A percentile compares a stretch with the other conserved stretches of the same genome.
phyloP scores from a whole-genome alignment of 148 eudicot species.

The Fagopyrum esculentum region DNA sequence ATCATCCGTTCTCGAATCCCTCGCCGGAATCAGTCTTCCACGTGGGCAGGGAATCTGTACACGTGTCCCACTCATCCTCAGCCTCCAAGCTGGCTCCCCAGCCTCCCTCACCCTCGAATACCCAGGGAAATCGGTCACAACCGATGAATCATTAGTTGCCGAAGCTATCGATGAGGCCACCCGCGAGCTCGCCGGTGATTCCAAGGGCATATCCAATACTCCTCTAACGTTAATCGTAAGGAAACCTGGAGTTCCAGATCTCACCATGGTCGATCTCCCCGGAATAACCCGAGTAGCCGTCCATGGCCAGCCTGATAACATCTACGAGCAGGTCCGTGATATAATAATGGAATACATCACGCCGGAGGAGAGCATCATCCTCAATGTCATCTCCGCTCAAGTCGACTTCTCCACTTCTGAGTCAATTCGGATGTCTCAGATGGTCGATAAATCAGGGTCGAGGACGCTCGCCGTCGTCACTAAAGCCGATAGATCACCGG shows the following conservation, averaged over 20 bases:
- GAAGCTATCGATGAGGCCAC: background rate
- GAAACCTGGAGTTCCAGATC: slow-evolving; percentile 2
- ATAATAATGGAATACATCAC: background rate
- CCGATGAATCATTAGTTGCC: background rate
- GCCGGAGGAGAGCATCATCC: slow-evolving; percentile 7
- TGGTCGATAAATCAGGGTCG: background rate
- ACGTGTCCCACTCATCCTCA: background rate
- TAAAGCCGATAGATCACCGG: background rate
- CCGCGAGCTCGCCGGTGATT: background rate
- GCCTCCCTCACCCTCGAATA: background rate
- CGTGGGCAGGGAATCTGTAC: slow-evolving; percentile 7
- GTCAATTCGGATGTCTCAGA: background rate
- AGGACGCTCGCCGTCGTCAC: slow-evolving; percentile 2
- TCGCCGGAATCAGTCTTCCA: background rate
- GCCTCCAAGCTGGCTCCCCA: background rate
- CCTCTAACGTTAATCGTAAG: background rate
- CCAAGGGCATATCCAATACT: background rate
- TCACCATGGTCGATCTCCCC: slow-evolving; percentile 16
- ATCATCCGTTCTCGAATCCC: background rate
- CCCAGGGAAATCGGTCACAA: background rate
- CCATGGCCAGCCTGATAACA: slow-evolving; percentile 24
- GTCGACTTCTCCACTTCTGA: slow-evolving; percentile 6
- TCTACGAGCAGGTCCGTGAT: slow-evolving; percentile 20
- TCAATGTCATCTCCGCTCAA: slow-evolving; percentile 7
- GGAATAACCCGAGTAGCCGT: slow-evolving; percentile 27